phyloP scores from a whole-genome alignment of 805 yeast genomes.

The Wickerhamomyces tratensis region DNA sequence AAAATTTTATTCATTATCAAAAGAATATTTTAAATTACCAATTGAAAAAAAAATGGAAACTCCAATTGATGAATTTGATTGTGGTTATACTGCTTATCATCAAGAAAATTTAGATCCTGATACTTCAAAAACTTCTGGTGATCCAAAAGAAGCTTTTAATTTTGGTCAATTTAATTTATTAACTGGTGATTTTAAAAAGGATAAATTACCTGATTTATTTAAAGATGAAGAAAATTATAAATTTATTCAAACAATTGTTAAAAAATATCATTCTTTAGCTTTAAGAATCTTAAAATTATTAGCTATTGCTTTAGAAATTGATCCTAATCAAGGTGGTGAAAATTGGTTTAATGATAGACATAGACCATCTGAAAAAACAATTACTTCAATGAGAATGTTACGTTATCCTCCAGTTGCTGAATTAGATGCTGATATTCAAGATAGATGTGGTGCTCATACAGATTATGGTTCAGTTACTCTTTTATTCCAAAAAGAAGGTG shows the following conservation, averaged over 20 bases:
- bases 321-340: conserved; percentile 37
- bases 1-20: conserved; percentile 36
- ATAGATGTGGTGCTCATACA: conserved; percentile 81
- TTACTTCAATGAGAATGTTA: conserved; percentile 59
- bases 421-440: conserved; percentile 38
- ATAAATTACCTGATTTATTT: conserved; percentile 44
- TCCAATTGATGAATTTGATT: conserved; percentile 44
- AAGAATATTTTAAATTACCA: conserved; percentile 41
- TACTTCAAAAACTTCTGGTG: conserved; percentile 27
- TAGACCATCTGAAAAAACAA: conserved; percentile 38
- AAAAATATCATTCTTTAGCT: conserved; percentile 41
- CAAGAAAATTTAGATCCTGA: conserved; percentile 35
- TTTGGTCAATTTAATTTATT: conserved; percentile 43
- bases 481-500: conserved; percentile 57
- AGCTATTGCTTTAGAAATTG: conserved; percentile 55
- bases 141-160: conserved; percentile 65
- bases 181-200: conserved; percentile 33
- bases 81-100: conserved; percentile 48
- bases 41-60: conserved; percentile 37
- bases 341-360: conserved; percentile 62
- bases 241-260: conserved; percentile 28
- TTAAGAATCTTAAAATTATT: conserved; percentile 41
- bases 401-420: conserved; percentile 48
- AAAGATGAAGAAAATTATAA: conserved; percentile 28
- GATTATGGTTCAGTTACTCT: conserved; percentile 74